Base-by-base conservation (phyloP, 2,329 filamentous ascomycete genomes). In the Alternaria longipes region DNA sequence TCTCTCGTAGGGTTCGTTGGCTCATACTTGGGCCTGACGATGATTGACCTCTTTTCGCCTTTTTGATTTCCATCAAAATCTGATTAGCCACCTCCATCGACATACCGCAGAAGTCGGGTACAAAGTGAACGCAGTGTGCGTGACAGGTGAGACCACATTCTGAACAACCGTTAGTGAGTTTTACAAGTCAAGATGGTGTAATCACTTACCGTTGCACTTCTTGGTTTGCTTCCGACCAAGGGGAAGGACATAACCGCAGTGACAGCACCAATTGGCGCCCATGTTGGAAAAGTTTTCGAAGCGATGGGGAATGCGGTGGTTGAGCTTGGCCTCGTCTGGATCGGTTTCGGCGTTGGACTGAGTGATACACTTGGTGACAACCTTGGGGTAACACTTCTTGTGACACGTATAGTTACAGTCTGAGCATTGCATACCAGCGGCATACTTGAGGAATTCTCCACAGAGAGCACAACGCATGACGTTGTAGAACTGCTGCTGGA, bases 361-460 rank as follows among this genome's bases (percentile, higher is more conserved):
- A 83, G 94, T 98, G 80, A 99, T 99, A 83, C 95, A 99, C 81
- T 99, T 99, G 66, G 95, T 99, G 71, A 99, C 95, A 47, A 99
- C 95, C 79, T 94, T 97, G 16, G 88, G 83, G 80, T 98, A 99
- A 79, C 95, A 99, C 81, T 98, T 97, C 73, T 93, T 94, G 81
- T 99, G 95, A 81, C 95, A 99, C 40, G 94, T 98, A 82, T 98
- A 98, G 82, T 98, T 98, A 90, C 95, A 99, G 81, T 99, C 95
- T 67, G 96, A 92, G 80, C 95, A 99, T 82, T 99, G 95, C 94
- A 99, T 99, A 64, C 95, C 95, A 22, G 95, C 92, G 50, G 94
- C 96, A 78, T 98, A 98, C 78, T 98, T 99, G 81, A 99, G 90
- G 76, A 99, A 98, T 70, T 99, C 95, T 62, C 94, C 95, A 78